phyloP scores from a whole-genome alignment of 768 basidiomycete species.

The Suillus tomentosus region DNA sequence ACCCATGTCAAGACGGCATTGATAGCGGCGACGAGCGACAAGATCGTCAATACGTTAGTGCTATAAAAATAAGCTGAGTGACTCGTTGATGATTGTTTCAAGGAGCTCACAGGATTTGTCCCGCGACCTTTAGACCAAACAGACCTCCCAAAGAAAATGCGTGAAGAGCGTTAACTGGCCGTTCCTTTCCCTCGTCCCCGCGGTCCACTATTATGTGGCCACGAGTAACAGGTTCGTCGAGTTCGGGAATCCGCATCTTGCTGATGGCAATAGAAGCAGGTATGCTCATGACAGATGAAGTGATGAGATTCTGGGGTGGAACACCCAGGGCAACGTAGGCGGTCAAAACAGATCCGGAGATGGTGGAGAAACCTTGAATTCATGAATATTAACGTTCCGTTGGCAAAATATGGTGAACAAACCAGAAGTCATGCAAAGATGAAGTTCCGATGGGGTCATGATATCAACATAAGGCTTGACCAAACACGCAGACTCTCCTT shows the following conservation, averaged over 20 bases:
- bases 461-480: conserved; percentile 81
- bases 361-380: conserved; percentile 74
- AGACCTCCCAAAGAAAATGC: conserved; percentile 86
- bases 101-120: conserved; percentile 72
- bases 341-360: conserved; percentile 85
- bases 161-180: conserved; percentile 79
- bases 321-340: conserved; percentile 84
- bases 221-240: conserved; percentile 83
- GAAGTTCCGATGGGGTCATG: conserved; percentile 87
- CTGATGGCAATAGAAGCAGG: conserved; percentile 92
- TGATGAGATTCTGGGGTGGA: conserved; percentile 77
- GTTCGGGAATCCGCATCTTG: conserved; percentile 84
- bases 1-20: conserved; percentile 90
- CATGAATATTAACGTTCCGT: conserved; percentile 11
- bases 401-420: conserved; percentile 16
- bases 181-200: conserved; percentile 57
- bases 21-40: conserved; percentile 78
- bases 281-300: conserved; percentile 93
- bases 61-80: conserved; percentile 36
- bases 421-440: conserved; percentile 86
- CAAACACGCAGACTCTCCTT: conserved; percentile 86
- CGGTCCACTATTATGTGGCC: conserved; percentile 81
- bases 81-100: conserved; percentile 6
- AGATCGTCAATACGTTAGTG: conserved; percentile 82
- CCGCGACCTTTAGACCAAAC: conserved; percentile 85